phyloP scores from a whole-genome alignment of 148 eudicot genomes.

The Camellia japonica region DNA sequence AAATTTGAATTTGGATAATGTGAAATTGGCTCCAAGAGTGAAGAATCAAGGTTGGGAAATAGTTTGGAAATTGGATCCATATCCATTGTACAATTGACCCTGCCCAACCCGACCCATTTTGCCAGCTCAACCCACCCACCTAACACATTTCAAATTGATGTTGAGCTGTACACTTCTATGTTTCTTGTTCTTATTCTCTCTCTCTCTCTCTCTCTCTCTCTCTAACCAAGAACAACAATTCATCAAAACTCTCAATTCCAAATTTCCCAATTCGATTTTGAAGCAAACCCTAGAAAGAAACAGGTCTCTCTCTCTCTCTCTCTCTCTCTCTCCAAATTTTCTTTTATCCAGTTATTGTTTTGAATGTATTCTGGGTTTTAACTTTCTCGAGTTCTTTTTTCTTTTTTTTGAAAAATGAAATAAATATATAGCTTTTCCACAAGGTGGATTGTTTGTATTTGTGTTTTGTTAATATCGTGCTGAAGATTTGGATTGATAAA shows the following conservation, averaged over 20 bases:
- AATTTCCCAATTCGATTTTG: not conserved
- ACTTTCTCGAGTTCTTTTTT: not conserved
- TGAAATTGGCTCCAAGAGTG: too few relatives aligned
- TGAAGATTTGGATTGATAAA: not conserved
- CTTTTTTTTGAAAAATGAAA: not conserved
- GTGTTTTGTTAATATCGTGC: not conserved
- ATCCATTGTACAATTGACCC: not conserved
- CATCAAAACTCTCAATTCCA: not conserved
- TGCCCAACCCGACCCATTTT: not conserved
- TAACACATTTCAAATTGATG: constrained; percentile 4
- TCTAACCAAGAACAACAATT: not conserved
- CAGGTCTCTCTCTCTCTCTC: not conserved
- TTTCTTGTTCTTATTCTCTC: too few relatives aligned
- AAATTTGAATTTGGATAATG: too few relatives aligned
- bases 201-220: not conserved
- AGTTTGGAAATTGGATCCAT: not conserved
- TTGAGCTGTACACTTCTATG: not conserved
- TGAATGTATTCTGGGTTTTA: constrained; percentile 1
- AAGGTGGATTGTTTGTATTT: not conserved
- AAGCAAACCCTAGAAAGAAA: not conserved
- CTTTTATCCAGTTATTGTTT: not conserved
- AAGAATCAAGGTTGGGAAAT: not conserved
- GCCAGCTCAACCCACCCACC: not conserved
- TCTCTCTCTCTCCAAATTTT: not conserved
- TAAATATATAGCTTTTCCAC: not conserved